Evolutionary conservation across 345 rosid species (phyloP).

Genomic region (Salix koriyanagi): DNA sequence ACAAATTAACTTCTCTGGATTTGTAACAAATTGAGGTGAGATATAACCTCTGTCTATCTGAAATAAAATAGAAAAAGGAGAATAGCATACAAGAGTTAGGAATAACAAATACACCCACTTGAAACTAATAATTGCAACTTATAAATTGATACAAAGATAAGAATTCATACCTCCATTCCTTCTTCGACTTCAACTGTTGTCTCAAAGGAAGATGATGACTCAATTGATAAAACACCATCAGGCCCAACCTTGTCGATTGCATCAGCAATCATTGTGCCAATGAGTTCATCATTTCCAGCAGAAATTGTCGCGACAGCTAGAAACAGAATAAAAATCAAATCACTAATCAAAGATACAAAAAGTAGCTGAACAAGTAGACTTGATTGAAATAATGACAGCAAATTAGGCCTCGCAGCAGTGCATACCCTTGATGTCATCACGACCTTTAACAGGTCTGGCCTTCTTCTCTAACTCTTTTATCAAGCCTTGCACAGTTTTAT

Average conservation of each 20-base stretch:
- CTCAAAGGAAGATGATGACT: constrained; percentile 95
- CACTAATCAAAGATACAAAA: background rate
- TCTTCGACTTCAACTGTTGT: constrained; percentile 96
- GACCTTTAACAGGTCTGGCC: constrained; percentile 80
- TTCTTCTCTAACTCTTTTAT: constrained; percentile 79
- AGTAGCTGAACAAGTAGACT: background rate
- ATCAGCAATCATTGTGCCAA: constrained; percentile 94
- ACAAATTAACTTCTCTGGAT: constrained; percentile 78
- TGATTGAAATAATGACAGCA: background rate
- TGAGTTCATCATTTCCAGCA: constrained; percentile 93
- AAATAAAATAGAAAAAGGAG: background rate
- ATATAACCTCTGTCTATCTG: constrained; percentile 95
- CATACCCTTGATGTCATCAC: constrained; percentile 82
- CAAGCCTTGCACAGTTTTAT: constrained; percentile 74
- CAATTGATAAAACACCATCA: constrained; percentile 96
- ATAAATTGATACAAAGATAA: no score
- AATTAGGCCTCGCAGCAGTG: background rate
- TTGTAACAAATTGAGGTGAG: constrained; percentile 94
- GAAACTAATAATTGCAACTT: background rate
- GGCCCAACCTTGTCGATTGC: constrained; percentile 99
- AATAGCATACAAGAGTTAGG: background rate
- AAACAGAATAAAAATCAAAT: background rate
- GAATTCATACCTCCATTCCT: constrained; percentile 77
- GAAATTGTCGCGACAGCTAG: constrained; percentile 90
- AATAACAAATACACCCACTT: background rate